Conservation (phyloP, 1,284 basidiomycete species). For the Puccinia triticina region DNA sequence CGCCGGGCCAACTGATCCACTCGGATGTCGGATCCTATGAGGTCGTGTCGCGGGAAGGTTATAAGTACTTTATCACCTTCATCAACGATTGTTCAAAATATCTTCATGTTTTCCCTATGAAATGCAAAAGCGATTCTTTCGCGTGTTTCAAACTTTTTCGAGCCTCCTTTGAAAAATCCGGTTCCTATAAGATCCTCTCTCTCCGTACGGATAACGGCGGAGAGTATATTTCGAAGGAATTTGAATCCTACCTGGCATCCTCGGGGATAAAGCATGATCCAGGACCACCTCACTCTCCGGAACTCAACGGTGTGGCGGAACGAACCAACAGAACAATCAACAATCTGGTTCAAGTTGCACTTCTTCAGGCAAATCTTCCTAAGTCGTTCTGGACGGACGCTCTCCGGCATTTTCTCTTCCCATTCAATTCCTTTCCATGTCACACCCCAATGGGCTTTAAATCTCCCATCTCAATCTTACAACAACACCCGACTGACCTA, state of each 20-base stretch:
- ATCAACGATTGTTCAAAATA: conserved; percentile 54
- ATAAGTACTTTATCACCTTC: conserved; percentile 58
- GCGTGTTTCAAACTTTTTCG: conserved; percentile 59
- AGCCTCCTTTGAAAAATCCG: conserved; percentile 55
- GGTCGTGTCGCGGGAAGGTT: conserved; percentile 50
- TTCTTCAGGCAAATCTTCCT: no score
- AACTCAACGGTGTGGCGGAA: conserved; percentile 59
- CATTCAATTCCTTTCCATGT: conserved; percentile 17
- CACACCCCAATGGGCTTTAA: conserved; percentile 1
- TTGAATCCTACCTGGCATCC: conserved; percentile 56
- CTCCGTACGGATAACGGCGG: conserved; percentile 53
- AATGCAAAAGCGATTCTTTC: conserved; percentile 26
- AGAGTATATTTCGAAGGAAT: conserved; percentile 55
- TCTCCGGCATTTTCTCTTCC: neutral
- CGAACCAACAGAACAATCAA: conserved; percentile 52
- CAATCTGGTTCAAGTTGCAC: no score
- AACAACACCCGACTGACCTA: neutral
- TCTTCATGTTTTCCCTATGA: conserved; percentile 7
- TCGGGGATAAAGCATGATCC: conserved; percentile 59
- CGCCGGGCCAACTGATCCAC: neutral
- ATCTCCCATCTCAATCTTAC: neutral
- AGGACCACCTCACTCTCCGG: conserved; percentile 61
- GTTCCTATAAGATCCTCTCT: conserved; percentile 58
- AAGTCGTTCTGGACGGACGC: conserved; percentile 53
- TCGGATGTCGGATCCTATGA: conserved; percentile 18